Conservation (phyloP, 805 yeast genomes). For the Ogataea corticis region DNA sequence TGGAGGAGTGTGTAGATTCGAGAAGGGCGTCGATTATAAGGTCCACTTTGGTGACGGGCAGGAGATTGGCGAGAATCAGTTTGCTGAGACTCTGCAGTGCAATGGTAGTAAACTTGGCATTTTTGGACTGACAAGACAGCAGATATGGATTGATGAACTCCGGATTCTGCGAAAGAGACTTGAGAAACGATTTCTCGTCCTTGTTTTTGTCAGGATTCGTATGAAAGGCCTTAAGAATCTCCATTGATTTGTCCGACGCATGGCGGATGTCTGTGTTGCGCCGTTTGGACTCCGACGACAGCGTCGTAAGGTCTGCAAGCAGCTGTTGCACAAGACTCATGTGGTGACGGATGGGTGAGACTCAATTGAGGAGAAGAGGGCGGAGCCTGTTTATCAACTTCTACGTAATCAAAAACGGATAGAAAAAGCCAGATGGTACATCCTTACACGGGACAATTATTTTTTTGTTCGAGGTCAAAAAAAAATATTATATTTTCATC, state of each 20-base stretch:
- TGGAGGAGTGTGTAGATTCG: slow-evolving; percentile 73
- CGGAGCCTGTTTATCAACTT: background rate
- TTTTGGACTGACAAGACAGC: slow-evolving; percentile 70
- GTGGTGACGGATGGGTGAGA: background rate
- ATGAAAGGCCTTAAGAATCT: slow-evolving; percentile 39
- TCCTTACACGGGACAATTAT: background rate
- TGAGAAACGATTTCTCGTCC: slow-evolving; percentile 18
- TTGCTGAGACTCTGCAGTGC: slow-evolving; percentile 72
- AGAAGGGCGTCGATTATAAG: slow-evolving; percentile 65
- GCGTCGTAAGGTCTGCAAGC: slow-evolving; percentile 54
- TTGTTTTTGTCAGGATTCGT: slow-evolving; percentile 13
- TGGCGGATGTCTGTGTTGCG: slow-evolving; percentile 67
- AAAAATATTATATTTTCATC: background rate
- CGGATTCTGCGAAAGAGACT: slow-evolving; percentile 42
- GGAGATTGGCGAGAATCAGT: slow-evolving; percentile 51
- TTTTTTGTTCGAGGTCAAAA: background rate
- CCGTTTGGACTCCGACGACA: slow-evolving; percentile 71
- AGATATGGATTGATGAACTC: slow-evolving; percentile 69
- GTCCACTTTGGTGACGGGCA: slow-evolving; percentile 54
- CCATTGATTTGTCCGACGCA: slow-evolving; percentile 53
- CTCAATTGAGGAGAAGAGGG: slow-evolving; percentile 3
- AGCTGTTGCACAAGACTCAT: slow-evolving; percentile 53
- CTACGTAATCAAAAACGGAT: background rate
- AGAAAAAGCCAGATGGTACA: background rate
- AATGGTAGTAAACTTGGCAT: slow-evolving; percentile 68